Percentiles rank a stretch among this genome's conserved stretches.
Conservation (phyloP, 2,329 filamentous ascomycete genomes). For the Eutypella sp. region DNA sequence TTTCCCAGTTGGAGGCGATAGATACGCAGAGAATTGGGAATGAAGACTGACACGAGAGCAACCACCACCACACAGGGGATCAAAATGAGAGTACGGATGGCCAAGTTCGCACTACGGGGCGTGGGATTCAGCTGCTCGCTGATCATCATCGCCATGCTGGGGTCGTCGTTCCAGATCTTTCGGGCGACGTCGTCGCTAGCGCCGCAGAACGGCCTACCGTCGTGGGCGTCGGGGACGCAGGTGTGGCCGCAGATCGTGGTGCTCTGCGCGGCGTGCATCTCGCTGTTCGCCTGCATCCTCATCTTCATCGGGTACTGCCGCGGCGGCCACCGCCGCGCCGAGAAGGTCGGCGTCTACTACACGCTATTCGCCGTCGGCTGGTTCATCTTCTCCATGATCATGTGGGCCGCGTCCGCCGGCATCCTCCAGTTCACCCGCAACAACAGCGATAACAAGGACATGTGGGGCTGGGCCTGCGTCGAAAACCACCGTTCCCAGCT, state of each 20-base stretch:
- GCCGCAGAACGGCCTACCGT: constrained; percentile 70
- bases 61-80: constrained; percentile 68
- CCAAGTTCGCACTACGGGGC: constrained; percentile 89
- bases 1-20: neutral
- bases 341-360: constrained; percentile 94
- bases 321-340: constrained; percentile 80
- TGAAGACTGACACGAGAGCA: constrained; percentile 21
- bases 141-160: constrained; percentile 87
- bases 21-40: constrained; percentile 32
- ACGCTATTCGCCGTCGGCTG: constrained; percentile 88
- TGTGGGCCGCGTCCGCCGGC: constrained; percentile 86
- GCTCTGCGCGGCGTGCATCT: constrained; percentile 72
- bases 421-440: constrained; percentile 75
- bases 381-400: constrained; percentile 87
- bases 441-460: constrained; percentile 72
- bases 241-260: constrained; percentile 88
- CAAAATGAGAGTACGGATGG: constrained; percentile 84
- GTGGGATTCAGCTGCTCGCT: constrained; percentile 97
- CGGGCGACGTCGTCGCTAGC: constrained; percentile 75
- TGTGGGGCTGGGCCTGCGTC: constrained; percentile 98
- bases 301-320: constrained; percentile 85
- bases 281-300: constrained; percentile 69
- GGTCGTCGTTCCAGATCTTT: constrained; percentile 87
- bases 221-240: constrained; percentile 77
- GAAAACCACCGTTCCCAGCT: constrained; percentile 76